Percentiles rank a stretch among this genome's conserved stretches.
phyloP scores from a whole-genome alignment of 345 rosid species.

The Aegle marmelos region DNA sequence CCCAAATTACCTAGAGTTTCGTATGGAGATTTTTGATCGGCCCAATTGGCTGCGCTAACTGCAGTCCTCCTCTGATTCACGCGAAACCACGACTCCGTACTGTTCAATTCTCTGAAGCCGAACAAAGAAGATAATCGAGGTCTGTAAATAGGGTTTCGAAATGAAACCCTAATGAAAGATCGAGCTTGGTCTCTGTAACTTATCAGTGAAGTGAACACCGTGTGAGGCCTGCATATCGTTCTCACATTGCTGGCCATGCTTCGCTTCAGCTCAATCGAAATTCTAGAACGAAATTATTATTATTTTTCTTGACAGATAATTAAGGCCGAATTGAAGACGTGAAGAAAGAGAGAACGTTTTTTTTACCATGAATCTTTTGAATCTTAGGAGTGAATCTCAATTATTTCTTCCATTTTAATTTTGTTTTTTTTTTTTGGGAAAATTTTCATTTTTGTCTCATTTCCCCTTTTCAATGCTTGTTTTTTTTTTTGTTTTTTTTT shows the following conservation, averaged over 20 bases:
- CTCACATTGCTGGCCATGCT: conserved; percentile 63
- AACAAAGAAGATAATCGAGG: conserved; percentile 36
- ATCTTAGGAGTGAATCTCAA: conserved; percentile 19
- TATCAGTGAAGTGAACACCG: conserved; percentile 52
- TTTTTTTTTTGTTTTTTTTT: neutral
- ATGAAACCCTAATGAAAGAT: conserved; percentile 49
- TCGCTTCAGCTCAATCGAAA: neutral
- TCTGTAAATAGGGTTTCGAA: conserved; percentile 37
- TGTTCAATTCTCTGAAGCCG: conserved; percentile 35
- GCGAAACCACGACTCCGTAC: conserved; percentile 46
- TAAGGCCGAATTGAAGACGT: conserved; percentile 17
- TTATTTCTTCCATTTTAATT: neutral
- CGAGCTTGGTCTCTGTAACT: conserved; percentile 45
- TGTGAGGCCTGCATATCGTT: conserved; percentile 62
- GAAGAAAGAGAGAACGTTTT: conserved; percentile 11
- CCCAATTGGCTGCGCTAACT: conserved; percentile 68
- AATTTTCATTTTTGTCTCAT: conserved; percentile 5
- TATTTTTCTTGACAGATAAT: neutral
- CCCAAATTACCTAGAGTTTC: conserved; percentile 74
- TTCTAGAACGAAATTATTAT: neutral
- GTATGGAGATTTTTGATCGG: conserved; percentile 70
- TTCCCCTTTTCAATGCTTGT: neutral
- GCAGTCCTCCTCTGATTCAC: conserved; percentile 55
- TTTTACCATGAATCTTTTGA: conserved; percentile 18
- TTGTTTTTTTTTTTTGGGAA: neutral